These are phyloP conservation scores for Arthrobotrys conoides DNA, from an alignment of 2,329 filamentous ascomycete species.

Conservation along the genomic window DNA sequence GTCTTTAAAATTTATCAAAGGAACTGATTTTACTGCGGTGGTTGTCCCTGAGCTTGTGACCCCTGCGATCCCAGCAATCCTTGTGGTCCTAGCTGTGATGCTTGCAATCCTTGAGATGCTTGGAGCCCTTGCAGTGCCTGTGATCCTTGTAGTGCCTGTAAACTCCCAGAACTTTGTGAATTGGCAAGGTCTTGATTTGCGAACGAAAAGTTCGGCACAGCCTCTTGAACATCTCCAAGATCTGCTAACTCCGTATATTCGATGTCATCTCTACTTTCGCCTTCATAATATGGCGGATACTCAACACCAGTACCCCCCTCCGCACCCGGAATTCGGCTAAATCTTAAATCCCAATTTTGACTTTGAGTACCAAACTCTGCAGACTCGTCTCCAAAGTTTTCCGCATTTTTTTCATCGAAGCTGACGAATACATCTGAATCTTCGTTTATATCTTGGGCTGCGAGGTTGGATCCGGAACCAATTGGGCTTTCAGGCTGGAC, in stretches of 20 bases:
- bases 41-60: neutral
- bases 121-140: neutral
- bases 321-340: slow-evolving; percentile 15
- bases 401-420: slow-evolving; percentile 17
- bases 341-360: slow-evolving; percentile 1
- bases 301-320: neutral
- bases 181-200: neutral
- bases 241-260: neutral
- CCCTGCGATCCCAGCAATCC: too few species aligned
- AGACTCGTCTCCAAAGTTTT: slow-evolving; percentile 11
- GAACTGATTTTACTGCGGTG: neutral
- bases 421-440: neutral
- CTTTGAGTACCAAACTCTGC: slow-evolving; percentile 2
- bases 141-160: neutral
- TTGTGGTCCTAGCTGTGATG: too few species aligned
- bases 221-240: neutral
- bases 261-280: slow-evolving; percentile 3
- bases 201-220: slow-evolving; percentile 46
- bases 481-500: slow-evolving; percentile 1
- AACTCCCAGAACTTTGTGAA: neutral
- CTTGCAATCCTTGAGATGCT: neutral
- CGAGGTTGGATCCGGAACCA: neutral
- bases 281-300: slow-evolving; percentile 4
- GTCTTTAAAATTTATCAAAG: neutral
- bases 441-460: neutral